Evolutionary conservation across 495 filamentous ascomycete genomes (phyloP).

Genomic region (Acidomyces sp.): DNA sequence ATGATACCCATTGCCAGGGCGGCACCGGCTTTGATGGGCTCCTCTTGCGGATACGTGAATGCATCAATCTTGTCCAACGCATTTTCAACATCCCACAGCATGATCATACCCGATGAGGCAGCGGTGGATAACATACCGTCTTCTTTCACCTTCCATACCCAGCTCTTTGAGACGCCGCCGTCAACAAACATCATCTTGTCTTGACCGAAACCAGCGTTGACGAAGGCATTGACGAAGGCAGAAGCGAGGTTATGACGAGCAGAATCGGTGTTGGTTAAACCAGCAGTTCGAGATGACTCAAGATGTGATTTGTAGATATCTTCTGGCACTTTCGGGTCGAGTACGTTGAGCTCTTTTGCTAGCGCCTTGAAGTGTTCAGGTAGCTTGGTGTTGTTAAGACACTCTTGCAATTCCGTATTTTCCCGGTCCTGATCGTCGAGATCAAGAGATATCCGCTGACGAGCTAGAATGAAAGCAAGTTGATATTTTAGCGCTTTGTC

Average conservation of each 20-base stretch:
- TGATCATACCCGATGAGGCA: constrained; percentile 77
- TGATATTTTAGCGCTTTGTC: constrained; percentile 82
- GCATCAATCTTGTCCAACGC: constrained; percentile 87
- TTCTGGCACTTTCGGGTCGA: constrained; percentile 92
- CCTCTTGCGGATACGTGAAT: constrained; percentile 72
- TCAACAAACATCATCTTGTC: constrained; percentile 93
- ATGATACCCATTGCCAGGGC: constrained; percentile 83
- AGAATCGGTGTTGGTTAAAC: constrained; percentile 86
- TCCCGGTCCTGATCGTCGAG: constrained; percentile 46
- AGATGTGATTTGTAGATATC: constrained; percentile 99
- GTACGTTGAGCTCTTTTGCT: constrained; percentile 88
- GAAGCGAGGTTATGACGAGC: constrained; percentile 91
- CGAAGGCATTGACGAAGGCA: constrained; percentile 91
- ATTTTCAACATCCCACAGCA: constrained; percentile 80
- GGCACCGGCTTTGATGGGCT: constrained; percentile 79
- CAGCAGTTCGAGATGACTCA: constrained; percentile 82
- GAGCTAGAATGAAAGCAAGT: constrained; percentile 82
- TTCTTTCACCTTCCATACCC: constrained; percentile 99
- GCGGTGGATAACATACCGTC: constrained; percentile 94
- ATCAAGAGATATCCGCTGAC: constrained; percentile 80
- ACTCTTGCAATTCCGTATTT: constrained; percentile 61
- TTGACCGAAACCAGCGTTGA: constrained; percentile 86
- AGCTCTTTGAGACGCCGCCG: constrained; percentile 65
- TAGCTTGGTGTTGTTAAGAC: constrained; percentile 72
- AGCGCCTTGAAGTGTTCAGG: constrained; percentile 87